Base-by-base conservation (phyloP, 306 rosid genomes). In the Dalbergia oliveri region DNA sequence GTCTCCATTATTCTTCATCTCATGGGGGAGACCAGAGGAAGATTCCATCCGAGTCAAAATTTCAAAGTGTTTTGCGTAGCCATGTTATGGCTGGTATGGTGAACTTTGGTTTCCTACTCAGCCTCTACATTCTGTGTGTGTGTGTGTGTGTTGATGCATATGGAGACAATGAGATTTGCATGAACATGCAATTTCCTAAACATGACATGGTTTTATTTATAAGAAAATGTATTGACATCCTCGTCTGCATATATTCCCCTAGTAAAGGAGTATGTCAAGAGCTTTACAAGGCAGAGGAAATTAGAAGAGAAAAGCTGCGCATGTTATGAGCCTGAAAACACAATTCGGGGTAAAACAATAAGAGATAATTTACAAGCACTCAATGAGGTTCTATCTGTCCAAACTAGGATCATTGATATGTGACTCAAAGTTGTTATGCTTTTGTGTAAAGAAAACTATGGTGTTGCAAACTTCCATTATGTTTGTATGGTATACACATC, bases 51-150 rank as follows among this genome's bases (percentile, higher is more conserved):
- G 91, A 88, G 5, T 78, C 93, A 23, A 90, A 87, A 79, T 83
- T 81, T 61, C 97, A 86, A 67, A 89, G 83, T 47, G 59, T 76
- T 62, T 75, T 88, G 50, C 87, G 80, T 43, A 85, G 81, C 76
- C 89, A 91, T 18, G 6, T 88, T 39, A 31, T 83, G 82, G n/a
- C 91, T 80, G 98, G 98, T 91, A 59, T 5, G 54, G 72, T 56
- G 37, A 8, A 60, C 50, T 72, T 66, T 72, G 11, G 16, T 54
- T 47, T 18, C 60, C n/a, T n/a, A 79, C 61, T 35, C 18, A 15
- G 0, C 9, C 41, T 66, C 10, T 60, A 13, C 31, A 14, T 60
- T 33, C 60, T 44, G 23, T 21, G 23, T 21, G 23, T 21, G 0
- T 45, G 39, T 5, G 1, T 11, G 3, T 11, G 31, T 34, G 34